A percentile compares a stretch with the other conserved stretches of the same genome.
Evolutionary conservation across 176 grass and related monocot species (phyloP).

Genomic region (Luzula sylvatica): DNA sequence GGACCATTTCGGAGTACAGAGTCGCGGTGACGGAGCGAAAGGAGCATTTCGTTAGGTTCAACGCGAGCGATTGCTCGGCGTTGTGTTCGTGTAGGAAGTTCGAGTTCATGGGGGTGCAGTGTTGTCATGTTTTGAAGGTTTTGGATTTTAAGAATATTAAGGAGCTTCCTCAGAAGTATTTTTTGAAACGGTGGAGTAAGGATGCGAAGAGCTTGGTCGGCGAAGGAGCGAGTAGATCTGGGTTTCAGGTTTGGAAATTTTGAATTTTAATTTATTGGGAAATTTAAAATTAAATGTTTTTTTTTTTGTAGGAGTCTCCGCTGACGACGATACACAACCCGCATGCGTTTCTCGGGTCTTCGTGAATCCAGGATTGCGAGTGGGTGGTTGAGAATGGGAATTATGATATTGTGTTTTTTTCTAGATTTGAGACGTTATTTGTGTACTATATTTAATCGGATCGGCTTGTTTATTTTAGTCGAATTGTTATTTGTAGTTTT

Average conservation of each 20-base stretch:
- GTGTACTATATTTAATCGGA: constrained; percentile 19
- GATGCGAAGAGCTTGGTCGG: constrained; percentile 62
- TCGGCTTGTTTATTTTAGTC: constrained; percentile 4
- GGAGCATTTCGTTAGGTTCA: constrained; percentile 80
- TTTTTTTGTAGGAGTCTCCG: constrained; percentile 16
- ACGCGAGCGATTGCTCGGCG: constrained; percentile 73
- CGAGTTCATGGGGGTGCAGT: constrained; percentile 87
- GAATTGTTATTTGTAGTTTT: constrained; percentile 1
- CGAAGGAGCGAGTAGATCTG: constrained; percentile 23
- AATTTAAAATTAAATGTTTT: background rate
- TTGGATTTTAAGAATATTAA: constrained; percentile 97
- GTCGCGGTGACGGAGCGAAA: constrained; percentile 80
- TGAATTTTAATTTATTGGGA: background rate
- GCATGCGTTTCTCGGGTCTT: constrained; percentile 22
- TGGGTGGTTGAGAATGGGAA: background rate
- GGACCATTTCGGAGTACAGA: constrained; percentile 63
- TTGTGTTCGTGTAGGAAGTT: constrained; percentile 90
- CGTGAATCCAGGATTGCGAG: constrained; percentile 5
- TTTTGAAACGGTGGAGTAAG: constrained; percentile 92
- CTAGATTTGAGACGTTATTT: constrained; percentile 8
- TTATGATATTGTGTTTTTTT: constrained; percentile 11
- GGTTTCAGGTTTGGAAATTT: background rate
- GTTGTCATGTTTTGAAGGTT: constrained; percentile 90
- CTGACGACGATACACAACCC: constrained; percentile 15
- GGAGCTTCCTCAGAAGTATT: constrained; percentile 77